phyloP scores from a whole-genome alignment of 176 grass and related monocot species.

The Tuctoria greenei region DNA sequence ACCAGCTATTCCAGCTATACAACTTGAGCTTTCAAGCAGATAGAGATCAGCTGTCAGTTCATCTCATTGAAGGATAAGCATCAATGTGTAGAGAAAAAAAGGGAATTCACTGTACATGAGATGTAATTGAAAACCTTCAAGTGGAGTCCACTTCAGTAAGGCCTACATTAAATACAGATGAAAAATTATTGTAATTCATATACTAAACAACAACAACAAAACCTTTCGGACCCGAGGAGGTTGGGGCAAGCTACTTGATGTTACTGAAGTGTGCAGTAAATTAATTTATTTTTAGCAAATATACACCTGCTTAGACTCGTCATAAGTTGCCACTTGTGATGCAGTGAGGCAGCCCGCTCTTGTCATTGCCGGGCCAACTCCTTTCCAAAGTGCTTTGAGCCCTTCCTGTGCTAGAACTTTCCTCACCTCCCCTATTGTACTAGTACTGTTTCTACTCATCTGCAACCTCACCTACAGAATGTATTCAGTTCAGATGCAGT shows the following conservation, averaged over 20 bases:
- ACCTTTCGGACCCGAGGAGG: neutral
- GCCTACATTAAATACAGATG: slow-evolving; percentile 46
- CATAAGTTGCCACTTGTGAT: slow-evolving; percentile 96
- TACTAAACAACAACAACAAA: slow-evolving; percentile 1
- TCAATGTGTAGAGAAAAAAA: slow-evolving; percentile 25
- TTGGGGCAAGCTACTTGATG: neutral
- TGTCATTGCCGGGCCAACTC: slow-evolving; percentile 93
- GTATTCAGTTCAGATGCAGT: slow-evolving; percentile 20
- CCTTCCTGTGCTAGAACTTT: slow-evolving; percentile 78
- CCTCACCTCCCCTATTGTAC: slow-evolving; percentile 58
- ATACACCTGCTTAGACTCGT: slow-evolving; percentile 80
- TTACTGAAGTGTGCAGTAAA: slow-evolving; percentile 3
- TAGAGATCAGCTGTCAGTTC: slow-evolving; percentile 38
- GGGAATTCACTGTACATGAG: slow-evolving; percentile 75
- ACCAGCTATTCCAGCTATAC: slow-evolving; percentile 81
- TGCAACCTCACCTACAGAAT: slow-evolving; percentile 77
- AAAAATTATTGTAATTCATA: neutral
- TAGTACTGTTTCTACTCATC: slow-evolving; percentile 59
- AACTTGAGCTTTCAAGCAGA: slow-evolving; percentile 75
- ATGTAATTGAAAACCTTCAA: slow-evolving; percentile 86
- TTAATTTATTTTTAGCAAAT: neutral
- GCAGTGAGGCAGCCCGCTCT: slow-evolving; percentile 88
- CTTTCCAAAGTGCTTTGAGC: slow-evolving; percentile 87
- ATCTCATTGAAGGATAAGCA: slow-evolving; percentile 30
- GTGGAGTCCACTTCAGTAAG: slow-evolving; percentile 72